These are phyloP conservation scores for Xylaria sp. DNA, from an alignment of 2,329 filamentous ascomycete genomes.

Conservation along the genomic window DNA sequence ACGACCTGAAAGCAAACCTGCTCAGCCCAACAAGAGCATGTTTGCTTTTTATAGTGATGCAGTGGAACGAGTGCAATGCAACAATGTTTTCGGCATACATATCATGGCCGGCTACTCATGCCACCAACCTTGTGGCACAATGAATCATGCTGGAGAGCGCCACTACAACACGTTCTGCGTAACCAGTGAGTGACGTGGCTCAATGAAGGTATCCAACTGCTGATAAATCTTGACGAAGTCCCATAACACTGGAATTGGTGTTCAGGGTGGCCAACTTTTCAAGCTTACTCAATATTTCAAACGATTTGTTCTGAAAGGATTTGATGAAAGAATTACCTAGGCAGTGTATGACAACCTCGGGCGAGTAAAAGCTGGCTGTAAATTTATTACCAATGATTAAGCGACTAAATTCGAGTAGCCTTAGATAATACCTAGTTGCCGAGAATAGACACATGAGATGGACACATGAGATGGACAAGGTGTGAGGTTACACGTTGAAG, in stretches of 20 bases:
- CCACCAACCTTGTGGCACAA: not conserved
- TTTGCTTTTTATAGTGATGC: not conserved
- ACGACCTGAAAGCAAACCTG: conserved; percentile 1
- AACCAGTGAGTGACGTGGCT: not conserved
- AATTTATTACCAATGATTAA: not conserved
- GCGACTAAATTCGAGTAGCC: not conserved
- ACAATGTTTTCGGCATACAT: no score
- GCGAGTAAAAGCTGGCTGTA: not conserved
- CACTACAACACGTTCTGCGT: not conserved
- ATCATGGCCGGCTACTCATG: no score
- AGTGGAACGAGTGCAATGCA: no score
- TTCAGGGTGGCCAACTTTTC: not conserved
- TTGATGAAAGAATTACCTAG: no score
- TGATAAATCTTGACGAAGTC: not conserved
- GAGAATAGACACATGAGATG: not conserved
- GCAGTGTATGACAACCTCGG: no score
- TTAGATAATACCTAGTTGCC: no score
- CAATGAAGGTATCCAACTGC: not conserved
- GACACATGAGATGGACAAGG: not conserved
- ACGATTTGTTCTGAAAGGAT: no score
- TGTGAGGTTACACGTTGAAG: conserved; percentile 3
- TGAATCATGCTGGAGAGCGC: not conserved
- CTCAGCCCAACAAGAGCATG: not conserved
- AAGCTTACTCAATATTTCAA: no score
- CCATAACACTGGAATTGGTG: no score